These are phyloP conservation scores for Globisporangium paddicum DNA, from an alignment of 352 stramenopile genomes.

Conservation along the genomic window DNA sequence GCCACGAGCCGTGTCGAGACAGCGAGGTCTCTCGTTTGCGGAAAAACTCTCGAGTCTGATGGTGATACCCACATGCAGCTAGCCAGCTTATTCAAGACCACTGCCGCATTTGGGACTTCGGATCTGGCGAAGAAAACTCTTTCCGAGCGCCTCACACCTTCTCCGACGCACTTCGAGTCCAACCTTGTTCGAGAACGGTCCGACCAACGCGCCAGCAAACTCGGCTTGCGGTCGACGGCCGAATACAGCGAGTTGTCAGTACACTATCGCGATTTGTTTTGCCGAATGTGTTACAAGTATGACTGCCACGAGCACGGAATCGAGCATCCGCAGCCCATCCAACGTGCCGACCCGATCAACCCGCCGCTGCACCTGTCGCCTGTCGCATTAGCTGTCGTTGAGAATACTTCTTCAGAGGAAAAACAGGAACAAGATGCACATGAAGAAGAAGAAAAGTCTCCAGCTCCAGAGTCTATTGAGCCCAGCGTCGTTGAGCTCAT, in stretches of 20 bases:
- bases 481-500: neutral
- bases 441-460: neutral
- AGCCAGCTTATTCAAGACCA: constrained; percentile 30
- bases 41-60: neutral
- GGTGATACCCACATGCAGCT: constrained; percentile 4
- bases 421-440: neutral
- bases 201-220: constrained; percentile 4
- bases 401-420: neutral
- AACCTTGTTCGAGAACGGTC: constrained; percentile 25
- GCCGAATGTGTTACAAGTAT: constrained; percentile 91
- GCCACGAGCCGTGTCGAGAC: constrained; percentile 41
- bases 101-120: constrained; percentile 20
- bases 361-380: constrained; percentile 40
- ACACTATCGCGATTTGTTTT: constrained; percentile 91
- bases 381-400: constrained; percentile 11
- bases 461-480: neutral
- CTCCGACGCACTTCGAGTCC: constrained; percentile 64
- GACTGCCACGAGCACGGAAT: constrained; percentile 90
- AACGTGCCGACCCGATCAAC: constrained; percentile 59
- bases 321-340: constrained; percentile 57
- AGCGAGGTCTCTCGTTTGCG: constrained; percentile 29
- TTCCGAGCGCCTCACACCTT: constrained; percentile 35
- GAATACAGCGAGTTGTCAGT: constrained; percentile 76
- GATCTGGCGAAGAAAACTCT: constrained; percentile 19
- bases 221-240: constrained; percentile 27